Evolutionary conservation across 441 rosid species (phyloP).

Genomic region (Codiaeum variegatum): DNA sequence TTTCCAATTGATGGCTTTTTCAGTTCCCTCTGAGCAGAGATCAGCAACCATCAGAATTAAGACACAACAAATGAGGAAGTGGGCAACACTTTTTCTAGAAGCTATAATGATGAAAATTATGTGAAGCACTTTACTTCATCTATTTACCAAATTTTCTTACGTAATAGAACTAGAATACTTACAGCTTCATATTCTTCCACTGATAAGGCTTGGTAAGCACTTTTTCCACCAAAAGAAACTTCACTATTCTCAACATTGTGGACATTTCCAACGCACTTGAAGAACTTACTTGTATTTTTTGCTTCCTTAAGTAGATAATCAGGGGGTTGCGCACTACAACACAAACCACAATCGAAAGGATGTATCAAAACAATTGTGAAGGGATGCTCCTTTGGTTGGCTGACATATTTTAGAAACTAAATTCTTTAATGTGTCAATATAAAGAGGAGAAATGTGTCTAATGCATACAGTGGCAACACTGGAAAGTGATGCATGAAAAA

Average conservation of each 20-base stretch:
- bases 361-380: slow-evolving; percentile 18
- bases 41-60: slow-evolving; percentile 20
- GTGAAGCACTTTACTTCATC: neutral
- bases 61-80: slow-evolving; percentile 6
- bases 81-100: neutral
- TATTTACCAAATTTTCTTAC: slow-evolving; percentile 6
- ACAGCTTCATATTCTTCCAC: slow-evolving; percentile 95
- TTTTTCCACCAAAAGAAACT: slow-evolving; percentile 51
- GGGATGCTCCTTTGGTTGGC: neutral
- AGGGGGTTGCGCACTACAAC: slow-evolving; percentile 87
- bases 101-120: neutral
- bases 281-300: slow-evolving; percentile 80
- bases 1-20: slow-evolving; percentile 87
- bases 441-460: neutral
- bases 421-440: neutral
- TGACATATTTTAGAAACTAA: neutral
- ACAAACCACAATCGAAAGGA: slow-evolving; percentile 30
- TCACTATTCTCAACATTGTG: slow-evolving; percentile 64
- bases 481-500: neutral
- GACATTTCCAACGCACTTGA: slow-evolving; percentile 80
- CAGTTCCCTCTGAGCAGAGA: slow-evolving; percentile 72
- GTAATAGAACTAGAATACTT: slow-evolving; percentile 35
- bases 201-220: slow-evolving; percentile 70
- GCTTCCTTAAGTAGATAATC: slow-evolving; percentile 95
- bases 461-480: neutral